phyloP scores from a whole-genome alignment of 2,329 filamentous ascomycete species.

The Dactylonectria estremocensis region DNA sequence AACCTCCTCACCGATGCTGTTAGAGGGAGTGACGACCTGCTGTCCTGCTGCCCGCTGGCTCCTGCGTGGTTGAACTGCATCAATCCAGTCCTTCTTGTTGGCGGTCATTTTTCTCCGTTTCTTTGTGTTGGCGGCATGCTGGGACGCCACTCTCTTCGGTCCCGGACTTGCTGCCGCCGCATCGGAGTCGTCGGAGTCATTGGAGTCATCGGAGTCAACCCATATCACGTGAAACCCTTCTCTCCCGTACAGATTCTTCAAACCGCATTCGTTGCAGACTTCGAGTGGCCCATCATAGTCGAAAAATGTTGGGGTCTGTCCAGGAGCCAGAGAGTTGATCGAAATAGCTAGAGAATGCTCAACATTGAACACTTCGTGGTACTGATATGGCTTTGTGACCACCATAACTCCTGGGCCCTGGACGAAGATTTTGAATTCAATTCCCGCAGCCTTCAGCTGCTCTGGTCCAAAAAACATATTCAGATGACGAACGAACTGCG shows the following conservation, averaged over 20 bases:
- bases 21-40: too few relatives aligned
- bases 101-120: too few relatives aligned
- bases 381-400: slow-evolving; percentile 8
- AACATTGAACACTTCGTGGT: slow-evolving; percentile 23
- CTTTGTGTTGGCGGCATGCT: too few relatives aligned
- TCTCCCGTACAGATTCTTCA: slow-evolving; percentile 12
- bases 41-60: too few relatives aligned
- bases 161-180: neutral
- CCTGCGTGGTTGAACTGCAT: too few relatives aligned
- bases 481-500: slow-evolving; percentile 27
- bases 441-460: slow-evolving; percentile 9
- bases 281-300: slow-evolving; percentile 5
- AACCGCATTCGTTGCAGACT: slow-evolving; percentile 19
- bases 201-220: slow-evolving; percentile 12
- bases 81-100: too few relatives aligned
- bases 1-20: too few relatives aligned
- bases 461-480: slow-evolving; percentile 16
- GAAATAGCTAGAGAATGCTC: slow-evolving; percentile 12
- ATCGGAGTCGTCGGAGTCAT: neutral
- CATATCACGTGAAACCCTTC: slow-evolving; percentile 11
- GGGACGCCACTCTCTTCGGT: too few relatives aligned
- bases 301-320: slow-evolving; percentile 10
- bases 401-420: slow-evolving; percentile 17
- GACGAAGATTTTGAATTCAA: slow-evolving; percentile 2
- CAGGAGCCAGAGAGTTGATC: slow-evolving; percentile 13